Evolutionary conservation across 306 rosid species (phyloP), one percentile per base, ranked within the genome.

Genomic region (Ziziphus jujuba): DNA sequence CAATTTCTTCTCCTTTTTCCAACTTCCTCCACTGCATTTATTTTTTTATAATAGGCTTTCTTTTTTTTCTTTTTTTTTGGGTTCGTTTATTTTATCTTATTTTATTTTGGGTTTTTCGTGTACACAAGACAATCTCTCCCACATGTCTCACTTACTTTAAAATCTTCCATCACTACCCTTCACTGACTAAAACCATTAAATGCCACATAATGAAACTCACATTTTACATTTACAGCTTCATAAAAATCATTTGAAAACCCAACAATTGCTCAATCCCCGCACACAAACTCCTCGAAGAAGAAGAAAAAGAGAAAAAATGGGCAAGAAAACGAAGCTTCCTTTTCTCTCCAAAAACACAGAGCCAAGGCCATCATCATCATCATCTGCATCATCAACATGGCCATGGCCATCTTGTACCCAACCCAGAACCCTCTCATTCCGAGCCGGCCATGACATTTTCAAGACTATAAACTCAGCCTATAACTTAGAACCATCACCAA

Each of bases 391-490:
- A 5, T 31, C 79, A 20, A 28, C 78, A 33, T 87, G 91, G 89
- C 72, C 86, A 13, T 92, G 87, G 91, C 92, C 87, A 2, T 83
- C 87, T 19, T 87, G 93, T 65, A 56, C 86, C 43, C 97, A 84
- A 66, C 76, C 97, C 15, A 80, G 81, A 81, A 90, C 97, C 45
- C 89, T 84, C 54, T 92, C 98, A 5, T 92, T 90, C 64, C 59
- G 92, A 54, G 70, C 48, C 49, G 45, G 54, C 60, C 60, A 52
- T 59, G 72, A 78, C 35, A 49, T 85, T 8, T 84, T 78, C 75
- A 61, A 69, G 59, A 72, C 80, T 80, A 56, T 79, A 10, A 88
- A 84, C 73, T 82, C 93, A 2, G 58, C 84, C 28, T 84, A 72
- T 82, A n/a, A n/a, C n/a, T 51, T 84, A 0, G 84, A 84, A 65